phyloP scores from a whole-genome alignment of 495 filamentous ascomycete genomes.

The Apiosordaria backusii region DNA sequence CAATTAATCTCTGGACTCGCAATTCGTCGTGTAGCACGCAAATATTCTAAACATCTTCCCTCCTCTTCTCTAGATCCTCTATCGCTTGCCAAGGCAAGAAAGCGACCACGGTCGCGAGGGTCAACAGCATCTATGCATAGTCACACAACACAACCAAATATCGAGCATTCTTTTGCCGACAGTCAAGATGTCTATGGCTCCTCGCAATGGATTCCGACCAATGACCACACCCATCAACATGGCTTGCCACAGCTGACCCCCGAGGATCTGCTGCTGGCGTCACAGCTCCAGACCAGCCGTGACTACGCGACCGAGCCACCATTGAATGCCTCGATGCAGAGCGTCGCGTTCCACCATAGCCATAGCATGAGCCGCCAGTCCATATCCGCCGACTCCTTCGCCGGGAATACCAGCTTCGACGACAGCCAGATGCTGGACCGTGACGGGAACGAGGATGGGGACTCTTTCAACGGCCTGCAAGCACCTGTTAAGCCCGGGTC shows the following conservation, averaged over 20 bases:
- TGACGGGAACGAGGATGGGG: constrained; percentile 64
- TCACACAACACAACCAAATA: constrained; percentile 60
- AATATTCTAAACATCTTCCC: constrained; percentile 15
- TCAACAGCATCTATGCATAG: constrained; percentile 83
- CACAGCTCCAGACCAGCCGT: constrained; percentile 52
- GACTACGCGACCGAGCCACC: constrained; percentile 49
- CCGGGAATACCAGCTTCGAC: constrained; percentile 57
- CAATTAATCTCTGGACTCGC: not conserved
- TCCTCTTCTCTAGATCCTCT: constrained; percentile 29
- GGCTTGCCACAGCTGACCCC: constrained; percentile 48
- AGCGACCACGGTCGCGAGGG: constrained; percentile 70
- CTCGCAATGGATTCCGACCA: constrained; percentile 49
- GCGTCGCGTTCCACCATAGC: constrained; percentile 47
- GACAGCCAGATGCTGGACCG: constrained; percentile 65
- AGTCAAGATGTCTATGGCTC: constrained; percentile 51
- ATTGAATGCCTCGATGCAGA: constrained; percentile 49
- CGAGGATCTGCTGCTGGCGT: constrained; percentile 65
- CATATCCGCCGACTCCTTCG: constrained; percentile 49
- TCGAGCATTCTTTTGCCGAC: constrained; percentile 55
- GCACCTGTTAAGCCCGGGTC: constrained; percentile 56
- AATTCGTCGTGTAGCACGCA: not conserved
- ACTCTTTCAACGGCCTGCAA: constrained; percentile 55
- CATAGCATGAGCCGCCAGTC: constrained; percentile 53
- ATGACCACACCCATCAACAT: constrained; percentile 44
- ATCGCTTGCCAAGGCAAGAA: constrained; percentile 44